These are phyloP conservation scores for Eimeria maxima DNA, from an alignment of 169 alveolate genomes.

Conservation along the genomic window DNA sequence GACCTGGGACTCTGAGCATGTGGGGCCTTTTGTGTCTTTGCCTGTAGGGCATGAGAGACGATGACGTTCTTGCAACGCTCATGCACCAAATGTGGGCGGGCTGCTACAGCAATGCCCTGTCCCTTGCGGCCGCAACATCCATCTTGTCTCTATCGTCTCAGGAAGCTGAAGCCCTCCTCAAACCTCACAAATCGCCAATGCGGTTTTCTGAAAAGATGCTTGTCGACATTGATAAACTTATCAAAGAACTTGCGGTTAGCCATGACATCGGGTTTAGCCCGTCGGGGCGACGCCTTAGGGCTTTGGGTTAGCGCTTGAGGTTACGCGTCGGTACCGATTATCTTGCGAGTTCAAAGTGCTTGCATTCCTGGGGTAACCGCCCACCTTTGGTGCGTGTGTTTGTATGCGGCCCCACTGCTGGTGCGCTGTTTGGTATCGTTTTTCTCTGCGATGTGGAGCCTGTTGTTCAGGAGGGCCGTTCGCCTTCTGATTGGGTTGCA, in stretches of 20 bases:
- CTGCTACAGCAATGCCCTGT: slow-evolving; percentile 34
- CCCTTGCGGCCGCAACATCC: slow-evolving; percentile 21
- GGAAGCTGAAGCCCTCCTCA: slow-evolving; percentile 13
- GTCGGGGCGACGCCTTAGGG: not conserved
- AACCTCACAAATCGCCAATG: not conserved
- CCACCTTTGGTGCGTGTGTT: not conserved
- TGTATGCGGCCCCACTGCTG: not conserved
- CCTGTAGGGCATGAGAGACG: slow-evolving; percentile 47
- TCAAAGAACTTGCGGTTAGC: slow-evolving; percentile 44
- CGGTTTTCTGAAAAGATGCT: not conserved
- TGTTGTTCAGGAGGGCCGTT: slow-evolving; percentile 23
- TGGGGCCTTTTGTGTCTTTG: not conserved
- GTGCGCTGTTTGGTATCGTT: not conserved
- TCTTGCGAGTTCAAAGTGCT: not conserved
- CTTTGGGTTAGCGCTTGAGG: not conserved
- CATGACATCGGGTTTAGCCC: not conserved
- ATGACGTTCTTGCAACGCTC: not conserved
- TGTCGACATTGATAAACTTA: slow-evolving; percentile 17
- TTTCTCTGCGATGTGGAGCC: not conserved
- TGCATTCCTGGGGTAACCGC: not conserved
- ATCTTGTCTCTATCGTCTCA: not conserved
- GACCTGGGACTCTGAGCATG: not conserved
- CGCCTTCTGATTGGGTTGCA: not conserved
- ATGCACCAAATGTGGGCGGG: slow-evolving; percentile 44
- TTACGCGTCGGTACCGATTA: not conserved